These are phyloP conservation scores for Neckera pumila DNA, from an alignment of 225 moss, liverwort and hornwort species.

Conservation along the genomic window DNA sequence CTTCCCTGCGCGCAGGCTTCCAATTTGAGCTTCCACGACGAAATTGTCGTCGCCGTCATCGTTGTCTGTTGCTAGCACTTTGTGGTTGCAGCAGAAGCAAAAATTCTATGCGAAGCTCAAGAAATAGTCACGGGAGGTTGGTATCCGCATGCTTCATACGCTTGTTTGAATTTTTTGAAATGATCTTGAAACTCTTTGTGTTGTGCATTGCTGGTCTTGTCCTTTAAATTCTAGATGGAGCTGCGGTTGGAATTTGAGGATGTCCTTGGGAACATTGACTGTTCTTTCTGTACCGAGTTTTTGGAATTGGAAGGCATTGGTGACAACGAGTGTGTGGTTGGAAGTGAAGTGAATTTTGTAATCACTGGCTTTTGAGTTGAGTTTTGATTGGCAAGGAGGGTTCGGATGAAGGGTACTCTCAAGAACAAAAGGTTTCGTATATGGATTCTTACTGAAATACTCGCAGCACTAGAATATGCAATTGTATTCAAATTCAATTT, in stretches of 20 bases:
- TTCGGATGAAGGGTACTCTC: not conserved
- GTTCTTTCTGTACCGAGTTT: not conserved
- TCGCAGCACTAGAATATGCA: not conserved
- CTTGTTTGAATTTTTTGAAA: too few relatives aligned
- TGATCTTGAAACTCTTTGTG: too few relatives aligned
- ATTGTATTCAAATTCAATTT: not conserved
- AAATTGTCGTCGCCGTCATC: not conserved
- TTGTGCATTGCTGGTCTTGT: too few relatives aligned
- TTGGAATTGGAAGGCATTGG: not conserved
- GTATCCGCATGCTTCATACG: too few relatives aligned
- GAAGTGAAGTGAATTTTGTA: not conserved
- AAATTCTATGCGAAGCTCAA: too few relatives aligned
- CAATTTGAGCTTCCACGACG: conserved; percentile 5
- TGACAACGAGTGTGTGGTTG: not conserved
- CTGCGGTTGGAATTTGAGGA: not conserved
- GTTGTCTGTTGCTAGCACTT: not conserved
- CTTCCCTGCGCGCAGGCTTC: conserved; percentile 38
- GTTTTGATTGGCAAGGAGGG: not conserved
- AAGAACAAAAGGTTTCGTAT: not conserved
- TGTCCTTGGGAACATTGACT: not conserved
- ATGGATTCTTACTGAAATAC: not conserved
- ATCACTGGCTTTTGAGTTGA: not conserved
- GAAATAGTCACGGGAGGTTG: too few relatives aligned
- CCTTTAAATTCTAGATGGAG: too few relatives aligned
- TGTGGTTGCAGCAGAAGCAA: too few relatives aligned